Percentiles rank a stretch among this genome's conserved stretches.
Evolutionary conservation across 495 filamentous ascomycete species (phyloP).

Genomic region (Endocarpon pusillum): DNA sequence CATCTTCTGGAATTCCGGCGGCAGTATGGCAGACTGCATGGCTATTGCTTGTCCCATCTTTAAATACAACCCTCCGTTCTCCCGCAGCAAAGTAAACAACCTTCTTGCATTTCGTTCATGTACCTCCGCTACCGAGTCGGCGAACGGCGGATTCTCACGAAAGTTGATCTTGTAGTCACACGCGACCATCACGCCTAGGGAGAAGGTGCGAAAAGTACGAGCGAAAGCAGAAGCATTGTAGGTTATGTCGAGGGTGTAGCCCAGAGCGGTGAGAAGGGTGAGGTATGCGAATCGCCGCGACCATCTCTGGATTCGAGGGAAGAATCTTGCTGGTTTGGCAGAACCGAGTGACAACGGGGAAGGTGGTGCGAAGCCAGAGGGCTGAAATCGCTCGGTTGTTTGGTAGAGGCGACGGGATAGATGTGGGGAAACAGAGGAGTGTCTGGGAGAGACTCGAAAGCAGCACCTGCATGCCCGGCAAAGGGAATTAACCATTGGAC

Average conservation of each 20-base stretch:
- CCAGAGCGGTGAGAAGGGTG: constrained; percentile 35
- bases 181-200: constrained; percentile 61
- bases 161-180: constrained; percentile 97
- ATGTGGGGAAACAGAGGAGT: too few species aligned
- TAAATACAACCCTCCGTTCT: constrained; percentile 85
- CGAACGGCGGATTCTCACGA: constrained; percentile 51
- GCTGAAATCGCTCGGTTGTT: constrained; percentile 36
- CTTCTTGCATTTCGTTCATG: constrained; percentile 72
- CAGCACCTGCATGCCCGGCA: too few species aligned
- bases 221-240: constrained; percentile 62
- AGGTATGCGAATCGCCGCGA: constrained; percentile 51
- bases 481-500: too few species aligned
- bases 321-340: constrained; percentile 45
- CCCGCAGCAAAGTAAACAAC: constrained; percentile 56
- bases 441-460: too few species aligned
- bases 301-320: constrained; percentile 54
- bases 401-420: too few species aligned
- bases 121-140: constrained; percentile 47
- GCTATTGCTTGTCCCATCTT: constrained; percentile 98
- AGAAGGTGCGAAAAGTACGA: constrained; percentile 69
- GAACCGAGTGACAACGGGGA: constrained; percentile 64
- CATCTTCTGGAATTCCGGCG: constrained; percentile 88
- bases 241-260: constrained; percentile 51
- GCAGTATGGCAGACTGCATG: constrained; percentile 89
- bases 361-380: constrained; percentile 57